Conservation (phyloP, 306 rosid genomes). For the Trifolium fragiferum region DNA sequence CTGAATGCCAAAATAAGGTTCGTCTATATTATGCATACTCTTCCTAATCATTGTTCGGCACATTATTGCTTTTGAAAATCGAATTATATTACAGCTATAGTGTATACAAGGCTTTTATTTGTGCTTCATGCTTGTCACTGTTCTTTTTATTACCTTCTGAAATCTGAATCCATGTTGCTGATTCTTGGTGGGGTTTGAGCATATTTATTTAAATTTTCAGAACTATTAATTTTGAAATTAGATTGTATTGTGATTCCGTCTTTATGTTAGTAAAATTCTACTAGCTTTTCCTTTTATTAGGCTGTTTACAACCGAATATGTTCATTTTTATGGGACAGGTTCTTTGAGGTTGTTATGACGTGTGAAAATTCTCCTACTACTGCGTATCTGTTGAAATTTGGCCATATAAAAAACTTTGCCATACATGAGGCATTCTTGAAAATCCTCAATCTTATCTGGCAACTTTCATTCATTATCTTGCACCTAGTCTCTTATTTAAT, state of each 20-base stretch:
- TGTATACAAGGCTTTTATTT: constrained; percentile 9
- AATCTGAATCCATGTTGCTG: constrained; percentile 14
- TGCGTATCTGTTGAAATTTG: constrained; percentile 18
- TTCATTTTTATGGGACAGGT: neutral
- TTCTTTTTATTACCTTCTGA: constrained; percentile 17
- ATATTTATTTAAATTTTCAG: constrained; percentile 11
- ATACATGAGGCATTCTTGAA: neutral
- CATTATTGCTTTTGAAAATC: constrained; percentile 2
- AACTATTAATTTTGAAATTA: constrained; percentile 10
- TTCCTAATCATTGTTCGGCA: neutral
- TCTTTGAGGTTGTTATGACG: constrained; percentile 28
- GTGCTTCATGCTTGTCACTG: neutral
- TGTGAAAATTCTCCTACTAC: neutral
- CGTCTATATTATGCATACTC: constrained; percentile 17
- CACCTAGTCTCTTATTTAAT: neutral
- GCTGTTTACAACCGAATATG: constrained; percentile 6
- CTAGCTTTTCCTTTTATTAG: constrained; percentile 8
- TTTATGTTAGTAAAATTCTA: constrained; percentile 5
- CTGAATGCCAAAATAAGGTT: constrained; percentile 74
- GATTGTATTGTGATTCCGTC: constrained; percentile 22
- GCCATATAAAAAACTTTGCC: neutral
- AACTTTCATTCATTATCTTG: neutral
- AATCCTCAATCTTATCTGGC: constrained; percentile 7
- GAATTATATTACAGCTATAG: constrained; percentile 8
- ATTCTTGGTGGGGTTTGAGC: constrained; percentile 7